Evolutionary conservation across 306 rosid species (phyloP).

Genomic region (Cicer judaicum): DNA sequence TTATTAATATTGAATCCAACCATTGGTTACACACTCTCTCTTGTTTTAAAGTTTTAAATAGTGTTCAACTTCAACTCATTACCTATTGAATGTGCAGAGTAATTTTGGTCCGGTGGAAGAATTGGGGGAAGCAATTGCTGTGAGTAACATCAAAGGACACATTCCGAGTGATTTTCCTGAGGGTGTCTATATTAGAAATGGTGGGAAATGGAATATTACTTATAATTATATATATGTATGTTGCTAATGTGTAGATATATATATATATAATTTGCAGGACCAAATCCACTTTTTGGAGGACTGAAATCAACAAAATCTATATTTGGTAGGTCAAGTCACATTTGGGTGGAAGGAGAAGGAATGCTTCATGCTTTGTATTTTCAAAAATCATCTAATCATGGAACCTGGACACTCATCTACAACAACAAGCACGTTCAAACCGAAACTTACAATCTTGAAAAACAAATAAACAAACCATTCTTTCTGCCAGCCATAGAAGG

Average conservation of each 20-base stretch:
- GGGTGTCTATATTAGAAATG: constrained; percentile 76
- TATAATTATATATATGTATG: background rate
- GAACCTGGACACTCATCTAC: constrained; percentile 56
- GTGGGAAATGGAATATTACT: constrained; percentile 12
- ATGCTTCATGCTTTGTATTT: constrained; percentile 78
- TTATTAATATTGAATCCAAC: too few species aligned
- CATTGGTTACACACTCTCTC: too few species aligned
- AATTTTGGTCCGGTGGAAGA: constrained; percentile 70
- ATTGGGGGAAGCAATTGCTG: constrained; percentile 49
- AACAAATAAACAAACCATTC: constrained; percentile 56
- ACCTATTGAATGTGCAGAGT: constrained; percentile 38
- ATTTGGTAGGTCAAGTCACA: constrained; percentile 60
- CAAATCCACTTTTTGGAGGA: constrained; percentile 82
- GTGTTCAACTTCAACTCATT: background rate
- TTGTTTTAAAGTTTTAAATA: too few species aligned
- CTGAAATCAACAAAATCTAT: constrained; percentile 65
- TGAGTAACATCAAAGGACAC: constrained; percentile 56
- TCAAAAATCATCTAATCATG: constrained; percentile 35
- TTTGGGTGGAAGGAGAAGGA: constrained; percentile 90
- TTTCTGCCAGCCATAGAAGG: constrained; percentile 69
- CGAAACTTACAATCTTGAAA: constrained; percentile 62
- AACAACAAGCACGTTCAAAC: constrained; percentile 70
- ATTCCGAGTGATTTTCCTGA: constrained; percentile 61
- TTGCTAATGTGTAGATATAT: background rate
- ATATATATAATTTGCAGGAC: constrained; percentile 50